phyloP scores from a whole-genome alignment of 495 filamentous ascomycete species.

The Beverwykella pulmonaria region DNA sequence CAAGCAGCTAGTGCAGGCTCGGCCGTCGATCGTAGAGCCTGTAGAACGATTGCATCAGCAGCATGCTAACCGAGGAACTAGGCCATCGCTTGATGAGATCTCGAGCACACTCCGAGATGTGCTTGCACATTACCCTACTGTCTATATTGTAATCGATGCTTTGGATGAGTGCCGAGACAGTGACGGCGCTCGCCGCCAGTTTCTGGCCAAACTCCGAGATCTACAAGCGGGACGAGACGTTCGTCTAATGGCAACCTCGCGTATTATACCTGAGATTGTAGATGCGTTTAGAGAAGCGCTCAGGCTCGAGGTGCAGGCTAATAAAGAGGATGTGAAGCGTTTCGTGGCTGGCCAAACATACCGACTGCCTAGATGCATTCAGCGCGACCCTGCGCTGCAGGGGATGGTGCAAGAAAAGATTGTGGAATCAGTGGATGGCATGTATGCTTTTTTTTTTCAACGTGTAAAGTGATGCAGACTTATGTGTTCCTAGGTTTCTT shows the following conservation, averaged over 20 bases:
- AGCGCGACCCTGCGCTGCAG: not conserved
- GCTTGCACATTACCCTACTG: not conserved
- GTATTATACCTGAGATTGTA: not conserved
- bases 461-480: not conserved
- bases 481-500: constrained; percentile 54
- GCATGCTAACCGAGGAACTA: not conserved
- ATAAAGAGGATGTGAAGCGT: not conserved
- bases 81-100: not conserved
- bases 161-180: not conserved
- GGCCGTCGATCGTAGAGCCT: not conserved
- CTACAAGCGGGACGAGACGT: not conserved
- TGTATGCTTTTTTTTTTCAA: not conserved
- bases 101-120: not conserved
- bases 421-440: not conserved
- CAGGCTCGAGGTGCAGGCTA: not conserved
- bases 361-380: not conserved
- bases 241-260: not conserved
- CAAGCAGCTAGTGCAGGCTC: constrained; percentile 1
- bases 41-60: constrained; percentile 1
- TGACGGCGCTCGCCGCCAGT: not conserved
- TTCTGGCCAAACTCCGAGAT: not conserved
- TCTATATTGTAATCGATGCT: not conserved
- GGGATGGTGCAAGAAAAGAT: not conserved
- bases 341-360: not conserved
- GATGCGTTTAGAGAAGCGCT: not conserved